These are phyloP conservation scores for Dinochytrium kinnereticum DNA, from an alignment of 371 early-diverging fungal genomes.

Conservation along the genomic window DNA sequence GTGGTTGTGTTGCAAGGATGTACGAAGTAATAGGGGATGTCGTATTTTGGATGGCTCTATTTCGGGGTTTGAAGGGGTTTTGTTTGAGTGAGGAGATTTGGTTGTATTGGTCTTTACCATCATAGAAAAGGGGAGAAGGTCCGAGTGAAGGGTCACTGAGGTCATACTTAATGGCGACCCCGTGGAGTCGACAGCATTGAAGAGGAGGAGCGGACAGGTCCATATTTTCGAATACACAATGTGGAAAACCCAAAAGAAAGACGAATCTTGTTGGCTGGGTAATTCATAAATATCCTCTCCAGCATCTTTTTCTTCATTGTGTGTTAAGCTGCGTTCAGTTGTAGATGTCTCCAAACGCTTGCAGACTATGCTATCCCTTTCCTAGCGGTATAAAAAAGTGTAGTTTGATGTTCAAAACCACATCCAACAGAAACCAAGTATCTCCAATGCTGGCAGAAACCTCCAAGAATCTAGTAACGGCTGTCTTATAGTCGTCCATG, in stretches of 20 bases:
- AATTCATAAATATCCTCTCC: too few relatives aligned
- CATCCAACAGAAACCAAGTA: background rate
- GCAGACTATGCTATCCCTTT: background rate
- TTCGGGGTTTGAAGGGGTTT: too few relatives aligned
- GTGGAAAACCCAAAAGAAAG: conserved; percentile 7
- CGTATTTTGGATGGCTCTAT: conserved; percentile 36
- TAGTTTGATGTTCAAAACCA: background rate
- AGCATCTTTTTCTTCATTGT: too few relatives aligned
- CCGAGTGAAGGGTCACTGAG: background rate
- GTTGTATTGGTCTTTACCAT: conserved; percentile 12
- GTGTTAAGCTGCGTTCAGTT: too few relatives aligned
- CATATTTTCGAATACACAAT: background rate
- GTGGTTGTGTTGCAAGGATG: conserved; percentile 37
- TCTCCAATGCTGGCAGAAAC: conserved; percentile 4
- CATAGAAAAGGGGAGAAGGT: background rate
- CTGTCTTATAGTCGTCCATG: background rate
- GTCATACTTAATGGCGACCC: background rate
- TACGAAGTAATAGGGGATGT: conserved; percentile 29
- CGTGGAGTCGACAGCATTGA: background rate
- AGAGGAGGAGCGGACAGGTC: background rate
- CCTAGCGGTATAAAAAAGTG: background rate
- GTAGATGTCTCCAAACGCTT: background rate
- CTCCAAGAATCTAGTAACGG: background rate
- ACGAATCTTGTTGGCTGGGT: too few relatives aligned
- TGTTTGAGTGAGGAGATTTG: too few relatives aligned